Base-by-base conservation (phyloP, 2,329 filamentous ascomycete species). In the Pestalotiopsis fici region DNA sequence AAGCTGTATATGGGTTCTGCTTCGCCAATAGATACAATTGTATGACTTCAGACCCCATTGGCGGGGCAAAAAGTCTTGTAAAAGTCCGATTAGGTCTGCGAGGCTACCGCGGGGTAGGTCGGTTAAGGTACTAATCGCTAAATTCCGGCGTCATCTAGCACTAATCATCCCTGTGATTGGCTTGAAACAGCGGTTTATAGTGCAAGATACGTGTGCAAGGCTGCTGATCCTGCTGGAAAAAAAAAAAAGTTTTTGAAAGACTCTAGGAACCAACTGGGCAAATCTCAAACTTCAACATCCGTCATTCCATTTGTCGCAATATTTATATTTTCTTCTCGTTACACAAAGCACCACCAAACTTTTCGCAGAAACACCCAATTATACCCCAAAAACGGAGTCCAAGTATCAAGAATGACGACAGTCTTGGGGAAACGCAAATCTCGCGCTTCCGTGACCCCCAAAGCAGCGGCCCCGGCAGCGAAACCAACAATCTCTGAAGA, bases 361-460 rank as follows among this genome's bases (percentile, higher is more conserved):
- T 54, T 25, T 9, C n/a, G n/a, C n/a, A n/a, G 39, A 18, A 25
- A 64, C 7, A 35, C 7, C 31, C 31, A 35, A 11, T 5, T 18
- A 64, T 43, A 15, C 4, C 1, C 21, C 27, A 31, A 23, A 25
- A 12, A 21, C 27, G 12, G 4, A 9, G 31, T 7, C 59, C 47
- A 18, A 37, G 5, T 5, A 50, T 18, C 60, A n/a, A 23, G 54
- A 3, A 86, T 86, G 84, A 74, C 81, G 39, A 77, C 81, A 54
- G 66, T 78, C n/a, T 75, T 86, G 25, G 83, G 85, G 50, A 88
- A 88, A 74, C 82, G 85, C 68, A 87, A 87, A 71, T 75, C 79
- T 65, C 74, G 76, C 60, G 35, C 70, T 13, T 50, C 43, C 2
- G n/a, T 21, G n/a, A 21, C 43, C n/a, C 43, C 43, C 43, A 50